Base-by-base conservation (phyloP, 2,329 filamentous ascomycete genomes). In the Fusarium subglutinans region DNA sequence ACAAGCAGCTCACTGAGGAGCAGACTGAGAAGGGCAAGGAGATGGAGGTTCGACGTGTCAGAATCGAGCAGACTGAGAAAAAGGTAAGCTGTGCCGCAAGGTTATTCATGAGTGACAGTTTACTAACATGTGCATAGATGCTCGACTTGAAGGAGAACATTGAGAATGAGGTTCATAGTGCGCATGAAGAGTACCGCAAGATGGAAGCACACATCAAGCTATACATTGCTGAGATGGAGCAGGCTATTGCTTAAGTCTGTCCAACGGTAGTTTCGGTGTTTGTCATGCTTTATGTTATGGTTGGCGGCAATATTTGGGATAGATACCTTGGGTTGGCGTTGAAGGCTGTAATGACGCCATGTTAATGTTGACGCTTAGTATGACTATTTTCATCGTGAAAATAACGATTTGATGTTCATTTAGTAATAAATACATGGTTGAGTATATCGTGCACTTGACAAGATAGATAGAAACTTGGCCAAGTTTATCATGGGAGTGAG, bases 191-290 rank as follows among this genome's bases (percentile, higher is more conserved):
- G 85, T 99, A 98, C 83, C 89, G 97, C 81, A 98, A 98, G 90
- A 93, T 99, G 90, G 96, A 98, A 83, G 92, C 94, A 43, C 96
- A 99, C 81, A 97, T 99, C 82, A 96, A 95, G 84, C 87, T 98
- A 72, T 99, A 99, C 86, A 97, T 99, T 80, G 97, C 94, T 9
- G 96, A 99, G 87, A 98, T 99, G 95, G 96, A 98, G 84, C 95
- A 98, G 84, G 92, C 92, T 64, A 90, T 96, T 76, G 86, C 73
- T 41, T 78, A 72, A 41, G 66, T 50, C 24, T 17, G 9, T 37
- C 22, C 24, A 13, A 13, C 28, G 37, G 17, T n/a, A 4, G 28
- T 59, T 63, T 28, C 17, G 14, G 33, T 35, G 33, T 75, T 65
- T 54, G 24, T 66, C 30, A 47, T 71, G 53, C 51, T 70, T 69